phyloP scores from a whole-genome alignment of 345 rosid genomes.

The Eucalyptus melliodora region DNA sequence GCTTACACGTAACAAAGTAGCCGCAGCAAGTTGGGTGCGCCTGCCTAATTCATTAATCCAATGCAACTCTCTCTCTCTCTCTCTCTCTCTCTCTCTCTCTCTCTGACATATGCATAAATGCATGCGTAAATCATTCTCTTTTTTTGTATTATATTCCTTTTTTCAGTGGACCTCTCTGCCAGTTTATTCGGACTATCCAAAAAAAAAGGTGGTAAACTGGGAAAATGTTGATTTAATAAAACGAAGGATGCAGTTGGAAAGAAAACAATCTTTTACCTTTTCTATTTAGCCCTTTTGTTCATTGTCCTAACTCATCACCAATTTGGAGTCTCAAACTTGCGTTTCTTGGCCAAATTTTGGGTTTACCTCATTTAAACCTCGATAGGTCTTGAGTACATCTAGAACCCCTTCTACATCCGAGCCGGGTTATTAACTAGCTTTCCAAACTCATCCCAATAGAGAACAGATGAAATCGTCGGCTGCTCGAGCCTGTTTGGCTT shows the following conservation, averaged over 20 bases:
- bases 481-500: background rate
- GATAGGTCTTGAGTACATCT: background rate
- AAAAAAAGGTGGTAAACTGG: background rate
- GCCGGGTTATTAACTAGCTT: background rate
- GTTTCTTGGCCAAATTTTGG: background rate
- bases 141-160: background rate
- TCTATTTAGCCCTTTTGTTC: background rate
- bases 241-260: background rate
- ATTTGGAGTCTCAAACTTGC: background rate
- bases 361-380: background rate
- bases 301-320: background rate
- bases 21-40: background rate
- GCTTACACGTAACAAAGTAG: background rate
- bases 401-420: background rate
- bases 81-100: background rate
- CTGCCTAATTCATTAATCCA: background rate
- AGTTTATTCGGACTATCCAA: background rate
- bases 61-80: background rate
- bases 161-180: background rate
- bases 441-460: background rate
- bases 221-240: background rate
- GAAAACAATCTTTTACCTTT: background rate
- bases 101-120: background rate
- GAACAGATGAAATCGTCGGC: background rate
- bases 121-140: background rate